Evolutionary conservation across 1,139 yeast genomes (phyloP), one percentile per base, ranked within the genome.

Genomic region (Zygosaccharomyces sapae): DNA sequence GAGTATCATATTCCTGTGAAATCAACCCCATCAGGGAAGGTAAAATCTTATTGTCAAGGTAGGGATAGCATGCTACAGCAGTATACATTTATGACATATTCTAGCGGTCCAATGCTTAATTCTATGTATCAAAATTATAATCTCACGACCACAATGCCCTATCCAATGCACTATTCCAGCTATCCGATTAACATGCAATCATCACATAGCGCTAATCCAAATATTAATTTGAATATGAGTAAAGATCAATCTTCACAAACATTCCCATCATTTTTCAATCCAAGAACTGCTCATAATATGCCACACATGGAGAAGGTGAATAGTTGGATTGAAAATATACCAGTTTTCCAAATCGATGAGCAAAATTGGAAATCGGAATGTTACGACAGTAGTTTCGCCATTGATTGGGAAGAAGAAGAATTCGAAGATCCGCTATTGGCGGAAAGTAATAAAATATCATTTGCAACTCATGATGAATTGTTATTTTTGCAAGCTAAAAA

Each of bases 201-300:
- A 24, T 25, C 27, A 25, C 40, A 13, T 10, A 38, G 37, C n/a
- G 25, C n/a, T 41, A 20, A 38, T n/a, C 7, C 44, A 33, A 33
- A 24, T 24, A 10, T 33, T 18, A 9, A 30, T 22, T 33, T 31
- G 29, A 9, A 30, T 22, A 37, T 31, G 29, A 33, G 35, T 8
- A 46, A 43, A 8, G 38, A 31, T 3, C 47, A 44, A 10, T 27
- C 47, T 5, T 6, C 39, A 7, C 49, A 45, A 16, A 45, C 54
- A 18, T 70, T 75, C 45, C 79, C 80, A 2, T 47, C 63, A 2
- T 55, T 55, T 9, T 81, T 83, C 58, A 73, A 81, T 51, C 88
- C 90, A 4, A 70, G 86, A 55, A 66, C 66, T 29, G 78, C 79
- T 1, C 67, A 73, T 9, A 80, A 77, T 59, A 83, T 83, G 87